These are phyloP conservation scores for Populus hybrid DNA, from an alignment of 441 rosid genomes.

Conservation along the genomic window DNA sequence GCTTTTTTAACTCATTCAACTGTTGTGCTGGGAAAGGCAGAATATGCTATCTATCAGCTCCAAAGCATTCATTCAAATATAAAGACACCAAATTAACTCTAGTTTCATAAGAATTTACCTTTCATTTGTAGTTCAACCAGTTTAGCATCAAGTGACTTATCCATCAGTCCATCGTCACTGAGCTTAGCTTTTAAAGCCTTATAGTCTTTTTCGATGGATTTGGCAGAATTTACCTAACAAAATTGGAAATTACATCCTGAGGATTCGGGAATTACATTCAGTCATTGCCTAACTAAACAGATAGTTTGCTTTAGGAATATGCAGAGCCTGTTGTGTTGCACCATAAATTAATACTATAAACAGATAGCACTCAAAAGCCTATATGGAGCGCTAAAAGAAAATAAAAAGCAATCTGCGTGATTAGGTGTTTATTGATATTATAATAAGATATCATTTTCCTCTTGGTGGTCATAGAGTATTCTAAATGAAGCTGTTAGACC, in stretches of 20 bases:
- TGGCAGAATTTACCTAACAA: constrained; percentile 62
- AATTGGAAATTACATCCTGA: constrained; percentile 10
- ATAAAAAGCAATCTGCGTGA: background rate
- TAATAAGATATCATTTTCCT: background rate
- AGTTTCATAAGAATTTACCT: constrained; percentile 40
- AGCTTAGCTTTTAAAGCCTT: constrained; percentile 66
- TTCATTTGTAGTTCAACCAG: constrained; percentile 60
- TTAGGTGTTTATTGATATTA: background rate
- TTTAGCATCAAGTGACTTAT: constrained; percentile 74
- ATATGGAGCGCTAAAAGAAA: background rate
- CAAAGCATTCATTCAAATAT: background rate
- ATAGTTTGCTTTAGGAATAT: background rate
- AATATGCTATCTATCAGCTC: constrained; percentile 3
- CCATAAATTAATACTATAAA: background rate
- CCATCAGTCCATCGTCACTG: constrained; percentile 53
- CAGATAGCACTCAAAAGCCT: background rate
- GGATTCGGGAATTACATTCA: background rate
- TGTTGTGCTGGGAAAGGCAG: constrained; percentile 48
- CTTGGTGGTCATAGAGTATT: background rate
- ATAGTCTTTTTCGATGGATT: constrained; percentile 70
- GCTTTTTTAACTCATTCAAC: constrained; percentile 46
- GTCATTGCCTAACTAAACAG: background rate
- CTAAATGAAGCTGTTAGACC: background rate
- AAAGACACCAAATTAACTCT: constrained; percentile 5
- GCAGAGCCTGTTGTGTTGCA: background rate